Percentiles rank a stretch among this genome's conserved stretches.
Conservation (phyloP, 768 basidiomycete genomes). For the Pisolithus tinctorius region DNA sequence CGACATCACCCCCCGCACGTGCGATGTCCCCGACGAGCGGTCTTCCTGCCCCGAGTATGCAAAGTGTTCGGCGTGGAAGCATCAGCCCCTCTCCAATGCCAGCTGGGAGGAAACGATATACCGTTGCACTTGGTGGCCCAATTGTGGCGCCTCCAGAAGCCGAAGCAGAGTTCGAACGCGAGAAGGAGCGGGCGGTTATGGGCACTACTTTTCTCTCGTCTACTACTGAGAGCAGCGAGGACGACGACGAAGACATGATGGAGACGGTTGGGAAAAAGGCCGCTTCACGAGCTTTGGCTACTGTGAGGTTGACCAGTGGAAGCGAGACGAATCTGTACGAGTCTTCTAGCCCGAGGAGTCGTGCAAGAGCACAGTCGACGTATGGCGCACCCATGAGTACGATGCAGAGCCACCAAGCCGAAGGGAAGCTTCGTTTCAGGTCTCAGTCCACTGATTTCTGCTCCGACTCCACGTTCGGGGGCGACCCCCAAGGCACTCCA, state of each 20-base stretch:
- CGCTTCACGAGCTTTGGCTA: constrained; percentile 25
- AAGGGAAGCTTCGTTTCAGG: constrained; percentile 26
- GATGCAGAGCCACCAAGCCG: constrained; percentile 23
- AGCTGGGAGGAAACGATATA: constrained; percentile 63
- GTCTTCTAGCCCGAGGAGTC: constrained; percentile 19
- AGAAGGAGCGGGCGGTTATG: constrained; percentile 19
- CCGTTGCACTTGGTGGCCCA: constrained; percentile 75
- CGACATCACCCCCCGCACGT: constrained; percentile 19
- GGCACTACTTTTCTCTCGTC: constrained; percentile 40
- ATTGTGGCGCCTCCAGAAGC: constrained; percentile 38
- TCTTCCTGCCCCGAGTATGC: constrained; percentile 38
- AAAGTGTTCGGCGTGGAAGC: constrained; percentile 41
- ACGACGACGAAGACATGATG: constrained; percentile 26
- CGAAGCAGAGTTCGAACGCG: constrained; percentile 25
- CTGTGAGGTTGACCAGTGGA: constrained; percentile 26
- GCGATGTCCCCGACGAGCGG: constrained; percentile 19
- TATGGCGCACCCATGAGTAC: constrained; percentile 30
- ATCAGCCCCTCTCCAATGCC: constrained; percentile 62
- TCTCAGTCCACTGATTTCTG: constrained; percentile 35
- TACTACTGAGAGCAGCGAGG: constrained; percentile 31
- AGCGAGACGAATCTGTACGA: constrained; percentile 15
- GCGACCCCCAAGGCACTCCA: constrained; percentile 5
- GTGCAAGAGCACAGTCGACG: constrained; percentile 52
- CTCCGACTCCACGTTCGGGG: constrained; percentile 10
- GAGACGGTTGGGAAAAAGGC: constrained; percentile 55